Evolutionary conservation across 148 eudicot genomes (phyloP).

Genomic region (Rhododendron ovatum): DNA sequence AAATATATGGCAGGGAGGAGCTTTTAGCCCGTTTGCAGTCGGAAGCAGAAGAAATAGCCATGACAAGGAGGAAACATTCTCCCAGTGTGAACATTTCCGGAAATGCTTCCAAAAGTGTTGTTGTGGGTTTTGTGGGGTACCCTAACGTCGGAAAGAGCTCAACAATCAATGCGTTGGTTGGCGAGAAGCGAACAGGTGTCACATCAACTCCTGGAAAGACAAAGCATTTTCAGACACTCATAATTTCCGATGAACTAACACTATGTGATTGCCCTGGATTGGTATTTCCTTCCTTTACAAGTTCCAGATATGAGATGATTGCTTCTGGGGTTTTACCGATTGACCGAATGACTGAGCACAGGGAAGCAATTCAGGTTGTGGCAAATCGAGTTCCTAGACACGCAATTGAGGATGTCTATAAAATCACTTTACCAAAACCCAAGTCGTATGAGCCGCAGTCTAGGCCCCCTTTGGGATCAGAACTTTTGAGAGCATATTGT

Average conservation of each 20-base stretch:
- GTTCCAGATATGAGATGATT: slow-evolving; percentile 97
- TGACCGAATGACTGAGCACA: slow-evolving; percentile 84
- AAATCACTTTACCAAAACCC: slow-evolving; percentile 77
- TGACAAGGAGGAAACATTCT: slow-evolving; percentile 34
- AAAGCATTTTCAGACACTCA: slow-evolving; percentile 92
- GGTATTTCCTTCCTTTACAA: slow-evolving; percentile 93
- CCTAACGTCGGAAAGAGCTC: slow-evolving; percentile 98
- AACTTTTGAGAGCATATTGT: slow-evolving; percentile 83
- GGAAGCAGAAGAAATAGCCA: slow-evolving; percentile 86
- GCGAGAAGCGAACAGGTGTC: slow-evolving; percentile 80
- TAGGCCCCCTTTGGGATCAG: slow-evolving; percentile 80
- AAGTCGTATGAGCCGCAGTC: slow-evolving; percentile 75
- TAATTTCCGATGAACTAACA: slow-evolving; percentile 79
- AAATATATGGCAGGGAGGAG: slow-evolving; percentile 75
- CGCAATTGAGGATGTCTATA: slow-evolving; percentile 60
- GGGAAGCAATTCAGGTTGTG: slow-evolving; percentile 90
- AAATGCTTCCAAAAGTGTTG: slow-evolving; percentile 32
- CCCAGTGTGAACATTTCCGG: slow-evolving; percentile 16
- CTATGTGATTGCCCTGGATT: slow-evolving; percentile 97
- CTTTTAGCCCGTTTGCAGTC: slow-evolving; percentile 73
- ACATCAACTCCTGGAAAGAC: slow-evolving; percentile 97
- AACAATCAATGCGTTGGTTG: slow-evolving; percentile 91
- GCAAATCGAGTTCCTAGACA: slow-evolving; percentile 70
- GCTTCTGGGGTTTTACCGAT: slow-evolving; percentile 95
- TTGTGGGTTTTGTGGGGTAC: slow-evolving; percentile 93